A percentile compares a stretch with the other conserved stretches of the same genome.
phyloP scores from a whole-genome alignment of 1,284 basidiomycete genomes.

The Vanrija sp. region DNA sequence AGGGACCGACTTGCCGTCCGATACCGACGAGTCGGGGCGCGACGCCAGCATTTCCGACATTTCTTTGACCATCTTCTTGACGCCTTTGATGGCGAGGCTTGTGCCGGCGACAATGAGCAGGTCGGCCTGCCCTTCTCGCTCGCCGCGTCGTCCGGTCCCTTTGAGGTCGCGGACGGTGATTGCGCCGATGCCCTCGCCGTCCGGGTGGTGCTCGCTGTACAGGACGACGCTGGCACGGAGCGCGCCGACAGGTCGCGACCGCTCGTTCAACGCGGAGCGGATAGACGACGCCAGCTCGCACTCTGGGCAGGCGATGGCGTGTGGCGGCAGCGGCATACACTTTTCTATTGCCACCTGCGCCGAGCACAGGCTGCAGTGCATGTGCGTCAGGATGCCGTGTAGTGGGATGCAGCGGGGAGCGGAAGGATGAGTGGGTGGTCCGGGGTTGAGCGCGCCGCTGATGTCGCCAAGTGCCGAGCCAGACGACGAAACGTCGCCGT shows the following conservation, averaged over 20 bases:
- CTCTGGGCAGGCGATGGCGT: slow-evolving; percentile 71
- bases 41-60: slow-evolving; percentile 72
- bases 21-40: slow-evolving; percentile 8
- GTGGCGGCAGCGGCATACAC: slow-evolving; percentile 55
- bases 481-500: neutral
- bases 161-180: slow-evolving; percentile 71
- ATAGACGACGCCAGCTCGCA: slow-evolving; percentile 68
- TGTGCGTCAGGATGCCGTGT: slow-evolving; percentile 74
- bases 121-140: slow-evolving; percentile 53
- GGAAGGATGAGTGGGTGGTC: slow-evolving; percentile 11
- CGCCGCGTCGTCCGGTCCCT: slow-evolving; percentile 50
- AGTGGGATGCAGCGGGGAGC: slow-evolving; percentile 77
- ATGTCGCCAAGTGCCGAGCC: slow-evolving; percentile 1
- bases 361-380: slow-evolving; percentile 78
- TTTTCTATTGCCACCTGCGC: slow-evolving; percentile 63
- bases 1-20: slow-evolving; percentile 40
- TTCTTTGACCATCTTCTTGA: slow-evolving; percentile 87
- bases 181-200: slow-evolving; percentile 80
- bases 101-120: slow-evolving; percentile 86
- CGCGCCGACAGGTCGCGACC: slow-evolving; percentile 72
- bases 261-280: slow-evolving; percentile 70
- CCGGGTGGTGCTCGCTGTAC: slow-evolving; percentile 83
- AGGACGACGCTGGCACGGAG: slow-evolving; percentile 83
- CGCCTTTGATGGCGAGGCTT: slow-evolving; percentile 82
- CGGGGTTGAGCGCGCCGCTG: neutral